A percentile compares a stretch with the other conserved stretches of the same genome.
Evolutionary conservation across 768 basidiomycete genomes (phyloP).

Genomic region (Mycena crocata): DNA sequence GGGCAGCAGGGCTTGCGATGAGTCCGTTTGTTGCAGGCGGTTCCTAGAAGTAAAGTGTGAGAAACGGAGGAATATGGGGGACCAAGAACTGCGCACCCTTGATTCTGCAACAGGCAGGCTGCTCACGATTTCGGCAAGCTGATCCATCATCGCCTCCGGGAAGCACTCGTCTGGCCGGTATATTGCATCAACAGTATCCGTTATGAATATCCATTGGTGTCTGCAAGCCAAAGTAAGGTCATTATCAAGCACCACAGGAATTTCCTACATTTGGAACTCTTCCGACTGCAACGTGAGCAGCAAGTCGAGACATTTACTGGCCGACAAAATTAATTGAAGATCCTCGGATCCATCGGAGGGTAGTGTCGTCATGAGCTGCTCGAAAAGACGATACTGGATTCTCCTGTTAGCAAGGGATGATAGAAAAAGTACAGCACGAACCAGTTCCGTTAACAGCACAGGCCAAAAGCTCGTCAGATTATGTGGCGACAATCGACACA

Average conservation of each 20-base stretch:
- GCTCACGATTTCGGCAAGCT: slow-evolving; percentile 85
- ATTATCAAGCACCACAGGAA: slow-evolving; percentile 8
- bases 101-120: slow-evolving; percentile 63
- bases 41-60: slow-evolving; percentile 37
- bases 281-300: slow-evolving; percentile 94
- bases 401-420: slow-evolving; percentile 4
- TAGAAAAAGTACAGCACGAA: slow-evolving; percentile 38
- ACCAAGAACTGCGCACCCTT: slow-evolving; percentile 39
- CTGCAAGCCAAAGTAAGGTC: slow-evolving; percentile 47
- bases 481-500: slow-evolving; percentile 91
- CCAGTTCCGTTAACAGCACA: slow-evolving; percentile 91
- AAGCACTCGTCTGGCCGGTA: slow-evolving; percentile 87
- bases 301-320: slow-evolving; percentile 94
- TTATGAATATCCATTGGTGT: slow-evolving; percentile 99
- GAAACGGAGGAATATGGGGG: neutral
- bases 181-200: slow-evolving; percentile 95
- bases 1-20: slow-evolving; percentile 38
- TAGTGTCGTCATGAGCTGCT: slow-evolving; percentile 75
- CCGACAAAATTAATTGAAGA: slow-evolving; percentile 84
- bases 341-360: slow-evolving; percentile 90
- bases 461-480: slow-evolving; percentile 98
- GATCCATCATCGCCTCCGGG: slow-evolving; percentile 92
- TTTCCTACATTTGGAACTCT: slow-evolving; percentile 92
- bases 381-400: slow-evolving; percentile 89
- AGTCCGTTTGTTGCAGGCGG: slow-evolving; percentile 38